A percentile compares a stretch with the other conserved stretches of the same genome.
phyloP scores from a whole-genome alignment of 1,284 basidiomycete genomes.

The Macrocystidia cucumis region DNA sequence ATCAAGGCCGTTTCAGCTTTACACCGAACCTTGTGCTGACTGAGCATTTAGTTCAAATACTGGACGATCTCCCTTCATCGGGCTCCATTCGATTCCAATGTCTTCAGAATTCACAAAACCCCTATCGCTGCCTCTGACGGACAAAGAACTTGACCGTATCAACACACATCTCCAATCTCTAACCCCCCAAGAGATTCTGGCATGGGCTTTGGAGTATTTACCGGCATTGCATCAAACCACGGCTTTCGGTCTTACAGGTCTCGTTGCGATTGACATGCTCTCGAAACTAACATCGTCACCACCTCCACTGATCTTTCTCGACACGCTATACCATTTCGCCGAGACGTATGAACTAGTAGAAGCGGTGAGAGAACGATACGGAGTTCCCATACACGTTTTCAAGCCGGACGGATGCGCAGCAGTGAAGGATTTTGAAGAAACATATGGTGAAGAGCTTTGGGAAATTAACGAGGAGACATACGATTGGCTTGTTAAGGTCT shows the following conservation, averaged over 20 bases:
- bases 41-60: no score
- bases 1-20: no score
- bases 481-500: constrained; percentile 89
- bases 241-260: constrained; percentile 89
- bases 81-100: constrained; percentile 9
- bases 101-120: constrained; percentile 29
- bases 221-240: constrained; percentile 84
- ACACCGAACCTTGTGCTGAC: no score
- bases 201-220: constrained; percentile 79
- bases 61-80: constrained; percentile 3
- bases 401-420: constrained; percentile 70
- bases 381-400: constrained; percentile 70
- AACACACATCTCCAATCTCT: constrained; percentile 69
- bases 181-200: constrained; percentile 74
- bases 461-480: constrained; percentile 85
- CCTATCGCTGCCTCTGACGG: constrained; percentile 56
- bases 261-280: constrained; percentile 89
- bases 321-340: constrained; percentile 94
- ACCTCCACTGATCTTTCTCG: constrained; percentile 84
- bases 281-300: constrained; percentile 62
- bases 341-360: constrained; percentile 89
- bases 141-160: constrained; percentile 56
- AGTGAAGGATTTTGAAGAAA: constrained; percentile 72
- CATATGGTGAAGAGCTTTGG: constrained; percentile 84
- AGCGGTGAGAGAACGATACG: constrained; percentile 73